Percentiles rank a stretch among this genome's conserved stretches.
phyloP scores from a whole-genome alignment of 2,329 filamentous ascomycete genomes.

The Acrodontium crateriforme region DNA sequence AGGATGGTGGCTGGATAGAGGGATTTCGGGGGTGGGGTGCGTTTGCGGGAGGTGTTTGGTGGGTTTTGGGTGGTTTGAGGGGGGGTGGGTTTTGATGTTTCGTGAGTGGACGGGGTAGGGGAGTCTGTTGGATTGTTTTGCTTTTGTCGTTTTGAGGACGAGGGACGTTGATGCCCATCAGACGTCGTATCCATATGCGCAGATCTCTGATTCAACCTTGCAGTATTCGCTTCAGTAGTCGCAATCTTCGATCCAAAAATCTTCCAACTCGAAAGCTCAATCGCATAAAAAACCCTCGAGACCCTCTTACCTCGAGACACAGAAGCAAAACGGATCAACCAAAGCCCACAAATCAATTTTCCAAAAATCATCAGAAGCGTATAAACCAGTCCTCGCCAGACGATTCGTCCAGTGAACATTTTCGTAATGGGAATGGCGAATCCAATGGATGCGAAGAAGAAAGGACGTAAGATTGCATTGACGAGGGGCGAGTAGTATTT shows the following conservation, averaged over 20 bases:
- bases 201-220: too few relatives aligned
- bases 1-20: slow-evolving; percentile 55
- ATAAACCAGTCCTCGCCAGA: slow-evolving; percentile 66
- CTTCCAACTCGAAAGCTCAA: too few relatives aligned
- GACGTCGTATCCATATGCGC: too few relatives aligned
- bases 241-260: too few relatives aligned
- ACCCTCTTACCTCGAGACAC: too few relatives aligned
- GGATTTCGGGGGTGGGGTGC: slow-evolving; percentile 32
- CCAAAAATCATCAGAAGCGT: slow-evolving; percentile 52
- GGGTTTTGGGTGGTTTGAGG: slow-evolving; percentile 5
- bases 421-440: slow-evolving; percentile 63
- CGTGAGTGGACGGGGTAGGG: not conserved
- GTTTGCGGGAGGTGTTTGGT: too few relatives aligned
- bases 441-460: slow-evolving; percentile 65
- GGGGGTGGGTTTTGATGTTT: not conserved
- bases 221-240: too few relatives aligned
- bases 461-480: slow-evolving; percentile 47
- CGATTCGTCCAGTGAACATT: slow-evolving; percentile 48
- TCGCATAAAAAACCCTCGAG: too few relatives aligned
- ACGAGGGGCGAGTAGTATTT: slow-evolving; percentile 33
- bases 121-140: not conserved
- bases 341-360: slow-evolving; percentile 28
- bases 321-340: slow-evolving; percentile 27
- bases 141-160: too few relatives aligned
- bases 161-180: too few relatives aligned